phyloP scores from a whole-genome alignment of 2,329 filamentous ascomycete species.

The Colletotrichum sublineola region DNA sequence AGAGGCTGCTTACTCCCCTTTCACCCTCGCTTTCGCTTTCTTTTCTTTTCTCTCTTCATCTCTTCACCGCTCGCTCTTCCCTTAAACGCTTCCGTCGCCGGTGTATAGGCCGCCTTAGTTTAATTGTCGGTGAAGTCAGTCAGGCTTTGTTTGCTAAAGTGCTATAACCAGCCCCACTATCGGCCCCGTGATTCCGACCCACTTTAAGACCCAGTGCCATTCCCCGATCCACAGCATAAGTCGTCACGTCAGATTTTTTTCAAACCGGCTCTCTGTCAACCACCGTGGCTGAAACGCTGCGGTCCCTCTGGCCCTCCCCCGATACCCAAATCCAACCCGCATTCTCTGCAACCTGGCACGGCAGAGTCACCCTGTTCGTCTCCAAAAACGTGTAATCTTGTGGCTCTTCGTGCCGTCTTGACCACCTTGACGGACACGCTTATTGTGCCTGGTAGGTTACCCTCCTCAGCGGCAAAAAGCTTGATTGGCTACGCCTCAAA shows the following conservation, averaged over 20 bases:
- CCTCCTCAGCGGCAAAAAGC: neutral
- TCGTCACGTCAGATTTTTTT: conserved; percentile 31
- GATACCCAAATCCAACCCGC: neutral
- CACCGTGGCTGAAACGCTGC: conserved; percentile 36
- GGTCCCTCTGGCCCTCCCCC: neutral
- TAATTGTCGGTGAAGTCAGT: too few species aligned
- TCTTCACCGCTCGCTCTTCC: neutral
- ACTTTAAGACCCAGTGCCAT: neutral
- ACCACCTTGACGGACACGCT: neutral
- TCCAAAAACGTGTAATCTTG: conserved; percentile 4
- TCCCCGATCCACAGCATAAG: conserved; percentile 20
- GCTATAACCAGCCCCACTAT: neutral
- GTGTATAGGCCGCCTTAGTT: neutral
- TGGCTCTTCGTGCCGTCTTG: neutral
- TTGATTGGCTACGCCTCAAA: conserved; percentile 2
- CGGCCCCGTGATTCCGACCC: conserved; percentile 9
- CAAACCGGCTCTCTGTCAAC: conserved; percentile 39
- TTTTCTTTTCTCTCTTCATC: neutral
- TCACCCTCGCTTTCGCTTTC: neutral
- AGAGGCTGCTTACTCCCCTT: neutral
- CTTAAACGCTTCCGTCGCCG: neutral
- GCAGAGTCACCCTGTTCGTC: conserved; percentile 12
- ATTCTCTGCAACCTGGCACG: conserved; percentile 20
- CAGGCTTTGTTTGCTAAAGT: too few species aligned
- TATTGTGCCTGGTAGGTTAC: neutral